Evolutionary conservation across 1,284 basidiomycete genomes (phyloP).

Genomic region (Trichosporon sp.): DNA sequence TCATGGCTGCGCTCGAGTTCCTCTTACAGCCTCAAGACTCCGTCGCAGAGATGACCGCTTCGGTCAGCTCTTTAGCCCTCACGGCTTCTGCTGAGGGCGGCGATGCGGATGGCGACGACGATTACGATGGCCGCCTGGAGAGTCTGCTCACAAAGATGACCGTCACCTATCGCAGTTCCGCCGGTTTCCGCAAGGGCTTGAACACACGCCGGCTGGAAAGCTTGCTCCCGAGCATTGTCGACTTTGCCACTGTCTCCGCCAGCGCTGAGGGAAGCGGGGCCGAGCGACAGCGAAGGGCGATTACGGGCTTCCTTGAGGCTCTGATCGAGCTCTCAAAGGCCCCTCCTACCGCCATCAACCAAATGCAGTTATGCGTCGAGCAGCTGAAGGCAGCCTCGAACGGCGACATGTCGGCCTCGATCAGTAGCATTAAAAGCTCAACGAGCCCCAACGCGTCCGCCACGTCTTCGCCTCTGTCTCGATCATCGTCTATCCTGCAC

Average conservation of each 20-base stretch:
- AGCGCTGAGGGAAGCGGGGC: conserved; percentile 20
- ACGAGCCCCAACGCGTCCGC: neutral
- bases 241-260: conserved; percentile 39
- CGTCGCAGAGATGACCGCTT: neutral
- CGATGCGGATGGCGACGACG: neutral
- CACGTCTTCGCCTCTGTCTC: neutral
- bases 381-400: conserved; percentile 24
- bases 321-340: conserved; percentile 33
- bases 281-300: conserved; percentile 24
- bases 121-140: conserved; percentile 26
- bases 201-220: conserved; percentile 37
- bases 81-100: neutral
- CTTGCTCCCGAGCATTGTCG: conserved; percentile 39
- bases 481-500: neutral
- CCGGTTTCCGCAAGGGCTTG: conserved; percentile 31
- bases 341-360: conserved; percentile 29
- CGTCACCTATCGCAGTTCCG: conserved; percentile 26
- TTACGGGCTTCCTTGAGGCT: conserved; percentile 26
- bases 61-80: neutral
- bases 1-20: conserved; percentile 36
- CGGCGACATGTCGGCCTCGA: neutral
- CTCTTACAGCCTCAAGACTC: conserved; percentile 27
- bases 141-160: conserved; percentile 32
- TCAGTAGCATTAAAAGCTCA: neutral
- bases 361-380: conserved; percentile 32